phyloP scores from a whole-genome alignment of 495 filamentous ascomycete species.

The Astrothelium subdiscretum region DNA sequence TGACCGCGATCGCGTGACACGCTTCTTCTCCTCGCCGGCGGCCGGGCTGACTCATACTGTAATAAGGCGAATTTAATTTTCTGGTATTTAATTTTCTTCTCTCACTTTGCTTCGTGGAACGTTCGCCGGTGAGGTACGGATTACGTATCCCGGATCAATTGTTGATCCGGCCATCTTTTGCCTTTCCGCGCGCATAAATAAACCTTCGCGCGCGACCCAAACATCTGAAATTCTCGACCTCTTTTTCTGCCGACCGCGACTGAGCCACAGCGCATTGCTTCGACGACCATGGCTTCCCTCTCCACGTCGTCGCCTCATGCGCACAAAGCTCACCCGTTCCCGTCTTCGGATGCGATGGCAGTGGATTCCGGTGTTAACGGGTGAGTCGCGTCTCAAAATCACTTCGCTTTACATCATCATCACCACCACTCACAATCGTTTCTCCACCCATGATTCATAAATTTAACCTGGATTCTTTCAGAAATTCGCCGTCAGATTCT shows the following conservation, averaged over 20 bases:
- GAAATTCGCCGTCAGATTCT: background rate
- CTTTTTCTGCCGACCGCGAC: background rate
- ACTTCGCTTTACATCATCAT: background rate
- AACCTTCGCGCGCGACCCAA: background rate
- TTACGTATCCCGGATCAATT: background rate
- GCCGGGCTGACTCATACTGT: background rate
- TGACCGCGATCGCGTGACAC: background rate
- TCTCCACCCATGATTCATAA: background rate
- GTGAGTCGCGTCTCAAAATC: conserved; percentile 28
- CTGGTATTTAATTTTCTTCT: too few species aligned
- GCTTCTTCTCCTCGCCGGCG: background rate
- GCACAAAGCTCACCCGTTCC: conserved; percentile 35
- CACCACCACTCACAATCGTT: background rate
- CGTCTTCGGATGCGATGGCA: conserved; percentile 35
- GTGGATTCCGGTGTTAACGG: conserved; percentile 35
- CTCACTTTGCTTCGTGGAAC: background rate
- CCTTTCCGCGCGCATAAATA: conserved; percentile 1
- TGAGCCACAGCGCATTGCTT: background rate
- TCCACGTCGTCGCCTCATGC: conserved; percentile 38
- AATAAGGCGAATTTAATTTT: too few species aligned
- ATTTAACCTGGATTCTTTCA: background rate
- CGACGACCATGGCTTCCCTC: conserved; percentile 39
- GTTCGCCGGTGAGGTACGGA: background rate
- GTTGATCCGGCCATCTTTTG: background rate
- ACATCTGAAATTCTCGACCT: background rate